These are phyloP conservation scores for Penicillium lagena DNA, from an alignment of 495 filamentous ascomycete genomes.

Conservation along the genomic window DNA sequence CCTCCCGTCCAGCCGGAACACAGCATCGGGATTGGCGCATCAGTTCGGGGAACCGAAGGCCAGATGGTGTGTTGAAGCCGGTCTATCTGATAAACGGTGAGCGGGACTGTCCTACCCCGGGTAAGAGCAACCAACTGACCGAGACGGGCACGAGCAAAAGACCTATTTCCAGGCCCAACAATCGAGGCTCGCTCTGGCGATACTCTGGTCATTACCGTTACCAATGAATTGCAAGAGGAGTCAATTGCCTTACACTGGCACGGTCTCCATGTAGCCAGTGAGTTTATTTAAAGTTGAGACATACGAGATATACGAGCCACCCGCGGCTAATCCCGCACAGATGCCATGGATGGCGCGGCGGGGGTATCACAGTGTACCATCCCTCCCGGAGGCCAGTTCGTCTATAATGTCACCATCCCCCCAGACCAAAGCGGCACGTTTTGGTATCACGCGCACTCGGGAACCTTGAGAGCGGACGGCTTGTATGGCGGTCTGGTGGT, in stretches of 20 bases:
- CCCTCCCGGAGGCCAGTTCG: slow-evolving; percentile 54
- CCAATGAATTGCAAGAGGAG: slow-evolving; percentile 63
- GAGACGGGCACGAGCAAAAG: slow-evolving; percentile 7
- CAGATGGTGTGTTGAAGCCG: slow-evolving; percentile 36
- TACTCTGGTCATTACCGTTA: slow-evolving; percentile 59
- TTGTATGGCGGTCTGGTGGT: slow-evolving; percentile 66
- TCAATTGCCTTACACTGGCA: slow-evolving; percentile 73
- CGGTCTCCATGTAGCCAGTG: slow-evolving; percentile 63
- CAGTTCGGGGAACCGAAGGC: slow-evolving; percentile 21
- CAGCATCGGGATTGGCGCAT: slow-evolving; percentile 30
- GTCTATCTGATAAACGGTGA: slow-evolving; percentile 34
- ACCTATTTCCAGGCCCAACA: slow-evolving; percentile 31
- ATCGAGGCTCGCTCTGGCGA: slow-evolving; percentile 51
- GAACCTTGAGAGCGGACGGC: slow-evolving; percentile 66
- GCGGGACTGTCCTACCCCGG: background rate
- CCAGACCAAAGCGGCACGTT: slow-evolving; percentile 68
- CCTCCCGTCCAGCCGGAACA: slow-evolving; percentile 22
- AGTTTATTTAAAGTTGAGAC: slow-evolving; percentile 3
- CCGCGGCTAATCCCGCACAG: slow-evolving; percentile 10
- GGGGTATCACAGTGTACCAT: slow-evolving; percentile 64
- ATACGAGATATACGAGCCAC: background rate
- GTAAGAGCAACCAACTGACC: background rate
- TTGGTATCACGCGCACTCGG: slow-evolving; percentile 76
- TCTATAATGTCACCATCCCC: slow-evolving; percentile 73
- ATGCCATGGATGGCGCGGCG: slow-evolving; percentile 65